Evolutionary conservation across 1,284 basidiomycete genomes (phyloP).

Genomic region (Cutaneotrichosporon spelunceum): DNA sequence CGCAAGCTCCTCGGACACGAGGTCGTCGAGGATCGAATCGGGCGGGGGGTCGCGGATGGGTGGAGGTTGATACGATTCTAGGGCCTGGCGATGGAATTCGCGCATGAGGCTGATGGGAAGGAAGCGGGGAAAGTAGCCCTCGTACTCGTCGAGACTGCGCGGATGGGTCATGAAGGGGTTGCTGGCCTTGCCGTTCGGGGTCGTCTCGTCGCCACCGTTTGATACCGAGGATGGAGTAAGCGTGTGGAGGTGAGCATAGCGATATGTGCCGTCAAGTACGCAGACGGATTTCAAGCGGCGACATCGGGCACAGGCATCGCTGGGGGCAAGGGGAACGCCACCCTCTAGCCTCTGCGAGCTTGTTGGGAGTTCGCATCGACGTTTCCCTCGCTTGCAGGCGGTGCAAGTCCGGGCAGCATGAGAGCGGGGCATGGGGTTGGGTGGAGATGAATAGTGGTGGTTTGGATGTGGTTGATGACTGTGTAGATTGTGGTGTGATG

Average conservation of each 20-base stretch:
- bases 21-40: slow-evolving; percentile 2
- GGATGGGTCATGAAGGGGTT: slow-evolving; percentile 1
- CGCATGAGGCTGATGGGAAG: slow-evolving; percentile 11
- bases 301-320: not conserved
- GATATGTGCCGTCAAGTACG: slow-evolving; percentile 3
- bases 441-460: not conserved
- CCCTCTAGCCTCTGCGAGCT: not conserved
- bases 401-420: slow-evolving; percentile 2
- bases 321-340: not conserved
- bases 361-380: slow-evolving; percentile 1
- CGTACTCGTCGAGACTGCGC: slow-evolving; percentile 2
- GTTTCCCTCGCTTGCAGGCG: slow-evolving; percentile 5
- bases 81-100: slow-evolving; percentile 10
- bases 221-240: not conserved
- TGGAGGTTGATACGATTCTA: not conserved
- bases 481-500: not conserved
- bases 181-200: not conserved
- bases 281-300: not conserved
- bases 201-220: not conserved
- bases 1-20: slow-evolving; percentile 3
- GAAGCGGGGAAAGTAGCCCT: slow-evolving; percentile 13
- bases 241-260: slow-evolving; percentile 5
- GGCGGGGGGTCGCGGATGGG: not conserved
- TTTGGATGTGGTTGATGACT: not conserved
- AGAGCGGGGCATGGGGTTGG: not conserved